phyloP scores from a whole-genome alignment of 1,284 basidiomycete species.

The Schizophyllum commune region DNA sequence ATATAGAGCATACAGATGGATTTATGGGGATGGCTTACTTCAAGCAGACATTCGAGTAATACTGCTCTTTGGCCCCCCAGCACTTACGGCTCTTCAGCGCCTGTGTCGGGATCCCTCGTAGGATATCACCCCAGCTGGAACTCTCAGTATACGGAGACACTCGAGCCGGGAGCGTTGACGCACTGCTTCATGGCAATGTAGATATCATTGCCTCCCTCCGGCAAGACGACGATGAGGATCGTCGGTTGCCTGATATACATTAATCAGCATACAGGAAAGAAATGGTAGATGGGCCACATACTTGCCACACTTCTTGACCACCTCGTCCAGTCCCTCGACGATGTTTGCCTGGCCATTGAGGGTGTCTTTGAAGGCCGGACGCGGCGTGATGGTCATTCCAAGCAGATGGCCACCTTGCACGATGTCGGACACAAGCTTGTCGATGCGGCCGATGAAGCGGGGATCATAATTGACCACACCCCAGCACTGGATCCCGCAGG shows the following conservation, averaged over 20 bases:
- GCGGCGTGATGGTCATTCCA: too few species aligned
- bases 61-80: conserved; percentile 56
- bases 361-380: too few species aligned
- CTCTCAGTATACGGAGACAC: conserved; percentile 1
- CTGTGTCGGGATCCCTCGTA: conserved; percentile 68
- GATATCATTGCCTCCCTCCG: conserved; percentile 64
- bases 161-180: conserved; percentile 18
- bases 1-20: not conserved
- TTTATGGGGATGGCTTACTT: conserved; percentile 42
- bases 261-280: too few species aligned
- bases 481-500: too few species aligned
- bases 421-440: too few species aligned
- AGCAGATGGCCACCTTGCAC: too few species aligned
- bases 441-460: too few species aligned
- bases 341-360: too few species aligned
- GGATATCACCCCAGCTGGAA: conserved; percentile 62
- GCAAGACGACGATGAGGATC: conserved; percentile 62
- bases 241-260: conserved; percentile 30
- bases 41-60: conserved; percentile 71
- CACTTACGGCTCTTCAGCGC: conserved; percentile 63
- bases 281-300: too few species aligned
- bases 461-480: too few species aligned
- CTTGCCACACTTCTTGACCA: too few species aligned
- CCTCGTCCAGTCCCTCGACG: too few species aligned
- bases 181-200: conserved; percentile 73